Evolutionary conservation across 345 rosid species (phyloP).

Genomic region (Syzygium oleosum): DNA sequence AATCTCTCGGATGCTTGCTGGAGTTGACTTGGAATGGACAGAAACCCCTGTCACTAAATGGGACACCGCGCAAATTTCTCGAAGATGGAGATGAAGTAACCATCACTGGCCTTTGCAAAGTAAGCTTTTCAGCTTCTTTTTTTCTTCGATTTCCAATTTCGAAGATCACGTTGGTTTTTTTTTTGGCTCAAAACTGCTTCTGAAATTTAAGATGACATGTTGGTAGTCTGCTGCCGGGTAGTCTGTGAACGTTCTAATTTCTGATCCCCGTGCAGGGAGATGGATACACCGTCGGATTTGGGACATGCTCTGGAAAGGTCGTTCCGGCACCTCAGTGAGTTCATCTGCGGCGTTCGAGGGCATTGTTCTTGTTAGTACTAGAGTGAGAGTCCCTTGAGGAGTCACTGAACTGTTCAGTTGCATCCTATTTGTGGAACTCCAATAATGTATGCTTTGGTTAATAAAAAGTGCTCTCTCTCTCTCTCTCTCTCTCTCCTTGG

Average conservation of each 20-base stretch:
- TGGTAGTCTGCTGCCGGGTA: not conserved
- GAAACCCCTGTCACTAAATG: slow-evolving; percentile 57
- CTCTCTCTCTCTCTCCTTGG: not conserved
- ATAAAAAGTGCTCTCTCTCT: not conserved
- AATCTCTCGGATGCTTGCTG: slow-evolving; percentile 80
- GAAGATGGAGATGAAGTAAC: slow-evolving; percentile 96
- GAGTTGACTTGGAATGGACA: slow-evolving; percentile 96
- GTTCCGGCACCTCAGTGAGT: slow-evolving; percentile 40
- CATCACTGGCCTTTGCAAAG: slow-evolving; percentile 76
- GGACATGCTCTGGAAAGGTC: slow-evolving; percentile 77
- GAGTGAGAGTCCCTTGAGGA: not conserved
- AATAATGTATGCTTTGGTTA: not conserved
- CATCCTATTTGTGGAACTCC: not conserved
- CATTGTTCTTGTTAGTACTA: not conserved
- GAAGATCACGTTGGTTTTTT: not conserved
- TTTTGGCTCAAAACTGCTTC: not conserved
- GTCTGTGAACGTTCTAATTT: not conserved
- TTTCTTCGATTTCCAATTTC: not conserved
- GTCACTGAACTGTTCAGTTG: not conserved
- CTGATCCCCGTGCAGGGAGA: slow-evolving; percentile 44
- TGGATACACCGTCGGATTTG: slow-evolving; percentile 86
- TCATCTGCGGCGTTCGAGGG: not conserved
- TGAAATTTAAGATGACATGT: not conserved
- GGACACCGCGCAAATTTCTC: slow-evolving; percentile 56
- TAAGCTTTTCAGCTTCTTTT: not conserved